phyloP scores from a whole-genome alignment of 2,329 filamentous ascomycete genomes.

The Epichloe hybrida region DNA sequence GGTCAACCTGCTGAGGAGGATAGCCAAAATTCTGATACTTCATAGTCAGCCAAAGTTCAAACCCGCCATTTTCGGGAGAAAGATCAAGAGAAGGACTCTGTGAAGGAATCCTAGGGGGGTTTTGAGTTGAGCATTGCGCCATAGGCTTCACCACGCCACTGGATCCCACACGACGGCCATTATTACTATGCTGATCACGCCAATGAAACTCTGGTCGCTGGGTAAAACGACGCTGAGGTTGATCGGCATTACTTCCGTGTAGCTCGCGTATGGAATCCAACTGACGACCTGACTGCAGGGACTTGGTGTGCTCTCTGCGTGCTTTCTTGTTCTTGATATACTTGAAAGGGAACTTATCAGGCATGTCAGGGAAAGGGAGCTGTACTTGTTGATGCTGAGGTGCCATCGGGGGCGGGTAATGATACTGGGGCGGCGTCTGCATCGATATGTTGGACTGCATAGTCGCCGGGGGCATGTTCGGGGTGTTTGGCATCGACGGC shows the following conservation, averaged over 20 bases:
- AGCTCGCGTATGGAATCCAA: conserved; percentile 24
- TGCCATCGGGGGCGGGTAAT: conserved; percentile 44
- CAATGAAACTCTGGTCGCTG: conserved; percentile 29
- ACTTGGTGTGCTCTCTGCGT: conserved; percentile 35
- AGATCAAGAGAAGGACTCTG: conserved; percentile 36
- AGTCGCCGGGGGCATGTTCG: conserved; percentile 50
- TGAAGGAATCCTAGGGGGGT: conserved; percentile 1
- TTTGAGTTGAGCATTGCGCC: conserved; percentile 2
- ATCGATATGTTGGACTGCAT: conserved; percentile 48
- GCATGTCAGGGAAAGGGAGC: conserved; percentile 26
- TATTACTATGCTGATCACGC: conserved; percentile 13
- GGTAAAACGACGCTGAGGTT: conserved; percentile 28
- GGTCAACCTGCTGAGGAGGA: conserved; percentile 28
- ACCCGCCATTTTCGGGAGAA: conserved; percentile 54
- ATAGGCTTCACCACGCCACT: conserved; percentile 6
- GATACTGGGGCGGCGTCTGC: conserved; percentile 48
- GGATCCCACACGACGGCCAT: conserved; percentile 10
- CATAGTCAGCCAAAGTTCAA: conserved; percentile 60
- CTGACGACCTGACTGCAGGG: conserved; percentile 25
- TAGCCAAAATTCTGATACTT: conserved; percentile 53
- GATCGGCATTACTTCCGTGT: conserved; percentile 20
- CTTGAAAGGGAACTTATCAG: conserved; percentile 25
- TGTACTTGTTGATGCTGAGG: conserved; percentile 49
- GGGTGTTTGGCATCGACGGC: conserved; percentile 53
- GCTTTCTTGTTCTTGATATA: conserved; percentile 31